Conservation (phyloP, 352 stramenopile species). For the Globisporangium polare region DNA sequence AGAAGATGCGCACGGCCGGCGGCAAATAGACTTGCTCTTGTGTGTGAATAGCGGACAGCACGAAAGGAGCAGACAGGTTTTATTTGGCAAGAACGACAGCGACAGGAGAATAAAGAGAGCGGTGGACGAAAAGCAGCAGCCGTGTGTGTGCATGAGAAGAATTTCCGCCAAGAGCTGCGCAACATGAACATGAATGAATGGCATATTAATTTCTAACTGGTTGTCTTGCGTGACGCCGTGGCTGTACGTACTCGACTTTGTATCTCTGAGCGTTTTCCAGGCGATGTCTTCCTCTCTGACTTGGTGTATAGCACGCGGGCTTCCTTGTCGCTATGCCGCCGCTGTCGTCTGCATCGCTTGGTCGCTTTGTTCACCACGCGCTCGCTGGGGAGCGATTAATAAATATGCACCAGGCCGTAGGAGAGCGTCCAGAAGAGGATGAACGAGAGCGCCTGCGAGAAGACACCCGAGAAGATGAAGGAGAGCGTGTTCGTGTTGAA, state of each 20-base stretch:
- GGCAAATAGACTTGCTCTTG: not conserved
- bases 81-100: conserved; percentile 10
- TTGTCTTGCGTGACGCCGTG: not conserved
- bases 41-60: not conserved
- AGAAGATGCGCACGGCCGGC: conserved; percentile 59
- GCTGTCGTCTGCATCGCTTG: not conserved
- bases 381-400: conserved; percentile 36
- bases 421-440: conserved; percentile 89
- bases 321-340: not conserved
- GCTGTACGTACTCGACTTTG: not conserved
- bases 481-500: conserved; percentile 67
- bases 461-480: conserved; percentile 73
- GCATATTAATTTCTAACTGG: not conserved
- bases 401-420: conserved; percentile 89
- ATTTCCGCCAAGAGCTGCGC: too few species aligned
- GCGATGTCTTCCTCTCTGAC: too few species aligned
- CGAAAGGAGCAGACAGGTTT: conserved; percentile 4
- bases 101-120: not conserved
- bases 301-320: not conserved
- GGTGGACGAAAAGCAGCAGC: not conserved
- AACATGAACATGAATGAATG: not conserved
- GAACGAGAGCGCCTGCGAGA: conserved; percentile 78
- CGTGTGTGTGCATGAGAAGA: not conserved
- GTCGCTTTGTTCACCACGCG: not conserved
- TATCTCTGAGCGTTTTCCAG: too few species aligned